phyloP scores from a whole-genome alignment of 495 filamentous ascomycete species.

The Aspergillus sparsus region DNA sequence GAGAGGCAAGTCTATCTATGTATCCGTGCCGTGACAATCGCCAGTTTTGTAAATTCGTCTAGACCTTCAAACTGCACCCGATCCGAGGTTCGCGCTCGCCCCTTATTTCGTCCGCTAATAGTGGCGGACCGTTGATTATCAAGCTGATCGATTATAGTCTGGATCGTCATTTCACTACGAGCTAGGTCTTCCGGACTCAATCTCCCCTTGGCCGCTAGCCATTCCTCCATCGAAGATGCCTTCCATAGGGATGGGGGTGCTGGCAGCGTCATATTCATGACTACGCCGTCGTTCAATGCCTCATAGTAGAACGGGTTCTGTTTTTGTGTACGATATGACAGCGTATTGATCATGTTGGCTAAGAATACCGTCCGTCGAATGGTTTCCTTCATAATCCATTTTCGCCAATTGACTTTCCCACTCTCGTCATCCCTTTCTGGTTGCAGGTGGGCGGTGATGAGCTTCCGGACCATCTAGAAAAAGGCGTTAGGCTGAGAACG shows the following conservation, averaged over 20 bases:
- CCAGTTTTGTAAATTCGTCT: slow-evolving; percentile 10
- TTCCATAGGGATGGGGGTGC: slow-evolving; percentile 2
- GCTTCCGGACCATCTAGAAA: slow-evolving; percentile 8
- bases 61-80: slow-evolving; percentile 4
- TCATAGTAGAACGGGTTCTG: slow-evolving; percentile 15
- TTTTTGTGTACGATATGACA: slow-evolving; percentile 8
- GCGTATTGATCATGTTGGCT: slow-evolving; percentile 11
- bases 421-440: neutral
- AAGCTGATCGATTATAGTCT: slow-evolving; percentile 6
- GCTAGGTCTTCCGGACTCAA: neutral
- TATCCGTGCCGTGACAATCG: slow-evolving; percentile 6
- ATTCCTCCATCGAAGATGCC: slow-evolving; percentile 7
- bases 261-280: slow-evolving; percentile 6
- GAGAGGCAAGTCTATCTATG: slow-evolving; percentile 1
- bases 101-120: neutral
- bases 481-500: neutral
- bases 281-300: slow-evolving; percentile 6
- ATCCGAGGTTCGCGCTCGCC: neutral
- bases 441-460: slow-evolving; percentile 1
- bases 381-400: slow-evolving; percentile 12
- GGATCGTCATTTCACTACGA: neutral
- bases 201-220: slow-evolving; percentile 1
- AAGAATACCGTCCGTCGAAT: slow-evolving; percentile 9
- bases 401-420: slow-evolving; percentile 8
- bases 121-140: neutral